Conservation (phyloP, 2,329 filamentous ascomycete genomes). For the Verticillium albo-atrum region DNA sequence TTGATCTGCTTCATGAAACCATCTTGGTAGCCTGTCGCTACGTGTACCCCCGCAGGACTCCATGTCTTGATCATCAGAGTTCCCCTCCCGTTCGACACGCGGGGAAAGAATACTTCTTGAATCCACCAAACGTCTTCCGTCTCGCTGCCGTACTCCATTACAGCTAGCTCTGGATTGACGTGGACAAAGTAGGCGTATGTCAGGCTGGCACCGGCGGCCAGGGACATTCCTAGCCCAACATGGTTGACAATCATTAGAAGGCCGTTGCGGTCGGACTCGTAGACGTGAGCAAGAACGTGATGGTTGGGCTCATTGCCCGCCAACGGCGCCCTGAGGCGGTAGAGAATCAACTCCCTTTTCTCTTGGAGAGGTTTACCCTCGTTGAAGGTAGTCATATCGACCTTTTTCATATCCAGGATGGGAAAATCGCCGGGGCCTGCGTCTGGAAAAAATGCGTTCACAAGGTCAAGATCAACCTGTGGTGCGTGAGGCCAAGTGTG, state of each 20-base stretch:
- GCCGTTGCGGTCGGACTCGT: slow-evolving; percentile 49
- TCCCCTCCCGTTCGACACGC: slow-evolving; percentile 39
- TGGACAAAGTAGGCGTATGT: slow-evolving; percentile 51
- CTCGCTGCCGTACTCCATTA: slow-evolving; percentile 31
- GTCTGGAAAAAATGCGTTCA: slow-evolving; percentile 29
- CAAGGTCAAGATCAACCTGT: slow-evolving; percentile 37
- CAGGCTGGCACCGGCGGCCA: slow-evolving; percentile 39
- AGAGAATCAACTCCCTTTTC: slow-evolving; percentile 43
- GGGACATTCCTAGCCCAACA: slow-evolving; percentile 37
- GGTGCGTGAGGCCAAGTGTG: slow-evolving; percentile 40
- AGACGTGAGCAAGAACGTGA: slow-evolving; percentile 46
- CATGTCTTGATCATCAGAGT: slow-evolving; percentile 47
- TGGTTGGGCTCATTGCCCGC: slow-evolving; percentile 33
- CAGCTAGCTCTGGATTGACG: slow-evolving; percentile 40
- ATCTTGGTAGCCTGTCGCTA: slow-evolving; percentile 52
- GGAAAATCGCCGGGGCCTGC: slow-evolving; percentile 40
- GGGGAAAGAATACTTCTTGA: slow-evolving; percentile 45
- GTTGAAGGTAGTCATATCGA: slow-evolving; percentile 46
- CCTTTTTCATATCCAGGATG: slow-evolving; percentile 48
- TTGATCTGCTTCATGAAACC: slow-evolving; percentile 29
- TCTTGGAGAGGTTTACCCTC: slow-evolving; percentile 34
- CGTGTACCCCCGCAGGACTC: slow-evolving; percentile 47
- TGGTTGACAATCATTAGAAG: slow-evolving; percentile 47
- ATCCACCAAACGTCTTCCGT: slow-evolving; percentile 46
- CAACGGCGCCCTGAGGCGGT: slow-evolving; percentile 41